These are phyloP conservation scores for Waltergamsia citrina DNA, from an alignment of 2,329 filamentous ascomycete species.

Conservation along the genomic window DNA sequence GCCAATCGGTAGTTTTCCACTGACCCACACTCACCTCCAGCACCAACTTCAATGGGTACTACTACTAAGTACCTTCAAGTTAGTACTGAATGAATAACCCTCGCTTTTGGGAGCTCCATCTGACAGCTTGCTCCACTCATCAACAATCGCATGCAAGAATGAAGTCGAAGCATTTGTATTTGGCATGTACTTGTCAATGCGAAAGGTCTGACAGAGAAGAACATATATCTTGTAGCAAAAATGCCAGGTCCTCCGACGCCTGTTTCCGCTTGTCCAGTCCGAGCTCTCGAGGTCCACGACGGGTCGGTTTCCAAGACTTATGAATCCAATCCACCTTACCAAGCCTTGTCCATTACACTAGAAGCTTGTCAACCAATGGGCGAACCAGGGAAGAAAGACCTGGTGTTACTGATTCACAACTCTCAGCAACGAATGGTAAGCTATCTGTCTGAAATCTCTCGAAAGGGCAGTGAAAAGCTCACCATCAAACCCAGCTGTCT, in stretches of 20 bases:
- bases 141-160: too few species aligned
- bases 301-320: conserved; percentile 10
- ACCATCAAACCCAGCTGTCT: too few species aligned
- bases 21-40: neutral
- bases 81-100: too few species aligned
- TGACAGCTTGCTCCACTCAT: too few species aligned
- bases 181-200: too few species aligned
- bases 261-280: conserved; percentile 18
- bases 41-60: too few species aligned
- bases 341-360: conserved; percentile 1
- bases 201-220: too few species aligned
- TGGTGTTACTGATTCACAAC: conserved; percentile 16
- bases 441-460: conserved; percentile 2
- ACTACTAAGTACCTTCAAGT: too few species aligned
- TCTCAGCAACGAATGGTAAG: conserved; percentile 15
- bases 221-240: conserved; percentile 4
- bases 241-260: conserved; percentile 18
- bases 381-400: conserved; percentile 6
- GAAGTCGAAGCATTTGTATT: too few species aligned
- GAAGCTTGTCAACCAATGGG: too few species aligned
- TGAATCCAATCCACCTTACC: conserved; percentile 12
- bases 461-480: too few species aligned
- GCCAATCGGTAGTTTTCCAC: conserved; percentile 1
- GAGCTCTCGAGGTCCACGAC: conserved; percentile 17
- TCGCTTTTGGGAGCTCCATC: too few species aligned